phyloP scores from a whole-genome alignment of 805 yeast species.

The Ogataea zsoltii region DNA sequence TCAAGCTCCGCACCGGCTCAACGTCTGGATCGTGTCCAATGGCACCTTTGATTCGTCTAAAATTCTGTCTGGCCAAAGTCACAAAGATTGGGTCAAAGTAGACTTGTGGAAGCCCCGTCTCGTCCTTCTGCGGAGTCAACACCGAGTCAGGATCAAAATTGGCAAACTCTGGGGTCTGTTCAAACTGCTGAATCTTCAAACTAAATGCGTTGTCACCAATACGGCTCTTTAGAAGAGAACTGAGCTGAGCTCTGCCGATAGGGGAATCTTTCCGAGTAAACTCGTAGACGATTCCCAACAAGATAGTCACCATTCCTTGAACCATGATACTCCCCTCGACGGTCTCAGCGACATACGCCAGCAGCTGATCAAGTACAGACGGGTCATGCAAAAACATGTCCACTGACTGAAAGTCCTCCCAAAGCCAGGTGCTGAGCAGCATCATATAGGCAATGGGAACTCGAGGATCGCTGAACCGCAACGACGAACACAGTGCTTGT shows the following conservation, averaged over 20 bases:
- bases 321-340: conserved; percentile 39
- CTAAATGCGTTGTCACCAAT: conserved; percentile 81
- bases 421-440: conserved; percentile 74
- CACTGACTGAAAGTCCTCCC: conserved; percentile 73
- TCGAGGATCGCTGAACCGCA: conserved; percentile 67
- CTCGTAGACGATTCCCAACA: conserved; percentile 80
- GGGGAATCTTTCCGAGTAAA: conserved; percentile 67
- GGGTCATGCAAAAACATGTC: conserved; percentile 71
- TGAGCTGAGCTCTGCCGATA: conserved; percentile 57
- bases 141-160: conserved; percentile 55
- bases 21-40: conserved; percentile 70
- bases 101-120: conserved; percentile 85
- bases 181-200: conserved; percentile 70
- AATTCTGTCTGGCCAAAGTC: conserved; percentile 66
- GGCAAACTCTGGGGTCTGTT: conserved; percentile 55
- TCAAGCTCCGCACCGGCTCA: conserved; percentile 68
- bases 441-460: conserved; percentile 75
- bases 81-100: conserved; percentile 69
- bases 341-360: conserved; percentile 61
- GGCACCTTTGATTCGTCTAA: conserved; percentile 63
- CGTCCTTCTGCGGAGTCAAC: conserved; percentile 59
- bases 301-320: conserved; percentile 69
- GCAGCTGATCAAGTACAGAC: conserved; percentile 62
- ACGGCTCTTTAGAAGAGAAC: conserved; percentile 62
- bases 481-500: conserved; percentile 66